Evolutionary conservation across 2,329 filamentous ascomycete species (phyloP).

Genomic region (Nemania sp.): DNA sequence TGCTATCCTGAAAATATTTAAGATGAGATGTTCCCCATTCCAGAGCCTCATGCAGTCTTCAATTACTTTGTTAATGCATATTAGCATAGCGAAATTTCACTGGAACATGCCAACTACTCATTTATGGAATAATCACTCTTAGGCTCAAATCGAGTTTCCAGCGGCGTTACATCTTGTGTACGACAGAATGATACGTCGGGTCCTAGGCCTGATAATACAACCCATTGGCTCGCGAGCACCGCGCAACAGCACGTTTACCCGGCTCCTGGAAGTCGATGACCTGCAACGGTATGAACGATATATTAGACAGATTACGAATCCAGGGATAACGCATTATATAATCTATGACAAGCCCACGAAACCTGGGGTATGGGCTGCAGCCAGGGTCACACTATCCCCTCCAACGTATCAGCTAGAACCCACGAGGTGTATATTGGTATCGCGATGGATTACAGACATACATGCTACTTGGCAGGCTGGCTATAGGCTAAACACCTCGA

Average conservation of each 20-base stretch:
- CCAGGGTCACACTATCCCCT: conserved; percentile 2
- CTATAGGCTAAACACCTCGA: background rate
- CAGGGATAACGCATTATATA: background rate
- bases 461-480: background rate
- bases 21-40: too few relatives aligned
- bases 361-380: conserved; percentile 1
- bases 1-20: too few relatives aligned
- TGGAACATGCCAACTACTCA: too few relatives aligned
- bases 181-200: background rate
- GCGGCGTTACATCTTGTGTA: too few relatives aligned
- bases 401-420: background rate
- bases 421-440: conserved; percentile 2
- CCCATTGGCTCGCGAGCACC: background rate
- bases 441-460: conserved; percentile 3
- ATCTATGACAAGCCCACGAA: background rate
- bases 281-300: background rate
- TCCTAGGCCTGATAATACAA: background rate
- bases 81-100: too few relatives aligned
- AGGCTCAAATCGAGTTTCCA: too few relatives aligned
- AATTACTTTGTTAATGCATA: too few relatives aligned
- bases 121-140: too few relatives aligned
- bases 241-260: background rate
- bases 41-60: too few relatives aligned
- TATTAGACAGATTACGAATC: conserved; percentile 19
- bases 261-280: background rate